Evolutionary conservation across 192 early-diverging fungal genomes (phyloP), one percentile per base, ranked within the genome.

Genomic region (Radiomyces spectabilis): DNA sequence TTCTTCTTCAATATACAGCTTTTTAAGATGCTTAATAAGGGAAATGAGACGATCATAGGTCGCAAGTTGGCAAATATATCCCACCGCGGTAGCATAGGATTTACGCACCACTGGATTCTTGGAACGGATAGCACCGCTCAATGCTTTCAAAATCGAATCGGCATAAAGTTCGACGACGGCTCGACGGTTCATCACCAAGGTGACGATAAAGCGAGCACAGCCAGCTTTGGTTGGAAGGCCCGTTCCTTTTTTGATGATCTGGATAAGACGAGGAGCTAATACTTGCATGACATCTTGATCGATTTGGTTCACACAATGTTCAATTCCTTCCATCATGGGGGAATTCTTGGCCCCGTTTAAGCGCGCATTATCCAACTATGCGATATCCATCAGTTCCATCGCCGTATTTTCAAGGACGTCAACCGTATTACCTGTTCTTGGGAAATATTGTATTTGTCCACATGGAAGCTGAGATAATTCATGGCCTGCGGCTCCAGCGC

Each of bases 291-390:
- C 79, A 1, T 66, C 63, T 18, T 77, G 80, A 55, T 88, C 89
- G 44, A 95, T 70, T 37, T 93, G 80, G 26, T 88, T 83, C 1
- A 94, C 70, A 43, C 80, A 79, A 6, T 73, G 72, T 58, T 94
- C 92, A 29, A 94, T 72, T 2, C 87, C 91, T 57, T 93, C 87
- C 92, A 95, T 95, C 63, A 95, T 89, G 9, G 95, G 95, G n/a
- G 93, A 95, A 1, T 74, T 66, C 62, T 91, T 93, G 5, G 90
- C 81, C 1, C 91, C 93, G 27, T 65, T 73, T 35, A 97, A 70
- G 1, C 95, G 81, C 15, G 80, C 67, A 41, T 76, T 85, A 44
- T 97, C 95, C 9, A 95, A 71, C 50, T 66, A 29, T 32, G 30
- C 16, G 4, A 18, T 10, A 43, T 13, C 19, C n/a, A 42, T 42